Conservation (phyloP, 2,329 filamentous ascomycete genomes). For the Cladosporium velox region DNA sequence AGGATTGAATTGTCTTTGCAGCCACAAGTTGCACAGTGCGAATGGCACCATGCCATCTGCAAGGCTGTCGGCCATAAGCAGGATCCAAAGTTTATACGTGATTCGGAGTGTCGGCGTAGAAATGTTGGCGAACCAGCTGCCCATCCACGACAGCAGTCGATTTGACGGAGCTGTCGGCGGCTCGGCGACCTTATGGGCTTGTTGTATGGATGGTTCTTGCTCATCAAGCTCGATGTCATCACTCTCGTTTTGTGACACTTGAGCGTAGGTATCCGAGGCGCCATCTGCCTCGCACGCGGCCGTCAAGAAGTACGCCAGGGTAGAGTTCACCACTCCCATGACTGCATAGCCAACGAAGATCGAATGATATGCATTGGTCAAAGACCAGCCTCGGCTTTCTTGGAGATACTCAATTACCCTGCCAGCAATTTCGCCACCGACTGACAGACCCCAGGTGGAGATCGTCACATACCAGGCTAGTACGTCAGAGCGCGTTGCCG, state of each 20-base stretch:
- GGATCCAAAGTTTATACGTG: conserved; percentile 62
- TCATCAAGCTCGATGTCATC: conserved; percentile 29
- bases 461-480: conserved; percentile 66
- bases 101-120: conserved; percentile 57
- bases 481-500: conserved; percentile 61
- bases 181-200: background rate
- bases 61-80: conserved; percentile 70
- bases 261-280: conserved; percentile 36
- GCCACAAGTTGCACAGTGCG: conserved; percentile 57
- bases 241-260: conserved; percentile 33
- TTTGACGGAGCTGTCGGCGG: background rate
- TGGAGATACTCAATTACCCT: conserved; percentile 53
- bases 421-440: conserved; percentile 57
- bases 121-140: conserved; percentile 53
- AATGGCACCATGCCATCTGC: conserved; percentile 64
- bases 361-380: conserved; percentile 57
- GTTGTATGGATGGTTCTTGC: background rate
- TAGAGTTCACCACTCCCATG: conserved; percentile 57
- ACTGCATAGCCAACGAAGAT: conserved; percentile 60
- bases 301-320: conserved; percentile 51
- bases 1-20: conserved; percentile 57
- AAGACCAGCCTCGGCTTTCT: conserved; percentile 49
- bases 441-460: conserved; percentile 57
- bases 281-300: conserved; percentile 51
- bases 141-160: conserved; percentile 26